Conservation (phyloP, 441 rosid genomes). For the Eutrema salsugineum region DNA sequence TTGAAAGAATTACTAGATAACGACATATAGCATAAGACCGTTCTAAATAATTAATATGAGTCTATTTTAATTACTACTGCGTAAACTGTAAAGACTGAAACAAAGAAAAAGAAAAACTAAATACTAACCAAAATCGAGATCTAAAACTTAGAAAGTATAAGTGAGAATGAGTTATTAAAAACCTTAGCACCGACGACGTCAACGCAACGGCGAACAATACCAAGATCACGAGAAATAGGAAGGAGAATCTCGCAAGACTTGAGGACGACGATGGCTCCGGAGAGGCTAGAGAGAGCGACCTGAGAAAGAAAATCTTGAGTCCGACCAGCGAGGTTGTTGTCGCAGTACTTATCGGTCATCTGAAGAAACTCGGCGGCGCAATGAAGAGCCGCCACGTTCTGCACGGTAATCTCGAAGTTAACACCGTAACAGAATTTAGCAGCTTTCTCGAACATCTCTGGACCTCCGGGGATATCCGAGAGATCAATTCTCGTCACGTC, state of each 20-base stretch:
- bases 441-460: slow-evolving; percentile 78
- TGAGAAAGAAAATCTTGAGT: slow-evolving; percentile 84
- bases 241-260: slow-evolving; percentile 78
- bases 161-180: not conserved
- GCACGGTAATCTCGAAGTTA: slow-evolving; percentile 84
- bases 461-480: slow-evolving; percentile 82
- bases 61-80: not conserved
- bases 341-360: slow-evolving; percentile 71
- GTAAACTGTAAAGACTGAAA: not conserved
- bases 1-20: not conserved
- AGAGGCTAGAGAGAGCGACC: slow-evolving; percentile 74
- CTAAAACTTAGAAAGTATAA: not conserved
- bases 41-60: not conserved
- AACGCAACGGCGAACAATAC: slow-evolving; percentile 61
- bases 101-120: not conserved
- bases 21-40: not conserved
- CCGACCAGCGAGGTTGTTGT: slow-evolving; percentile 68
- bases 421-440: slow-evolving; percentile 86
- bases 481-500: slow-evolving; percentile 60
- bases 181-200: slow-evolving; percentile 63
- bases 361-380: slow-evolving; percentile 84
- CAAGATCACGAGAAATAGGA: slow-evolving; percentile 68
- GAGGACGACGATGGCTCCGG: slow-evolving; percentile 71
- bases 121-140: not conserved
- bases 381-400: slow-evolving; percentile 78